phyloP scores from a whole-genome alignment of 805 yeast genomes.

The Cyberlindnera euphorbiiphila region DNA sequence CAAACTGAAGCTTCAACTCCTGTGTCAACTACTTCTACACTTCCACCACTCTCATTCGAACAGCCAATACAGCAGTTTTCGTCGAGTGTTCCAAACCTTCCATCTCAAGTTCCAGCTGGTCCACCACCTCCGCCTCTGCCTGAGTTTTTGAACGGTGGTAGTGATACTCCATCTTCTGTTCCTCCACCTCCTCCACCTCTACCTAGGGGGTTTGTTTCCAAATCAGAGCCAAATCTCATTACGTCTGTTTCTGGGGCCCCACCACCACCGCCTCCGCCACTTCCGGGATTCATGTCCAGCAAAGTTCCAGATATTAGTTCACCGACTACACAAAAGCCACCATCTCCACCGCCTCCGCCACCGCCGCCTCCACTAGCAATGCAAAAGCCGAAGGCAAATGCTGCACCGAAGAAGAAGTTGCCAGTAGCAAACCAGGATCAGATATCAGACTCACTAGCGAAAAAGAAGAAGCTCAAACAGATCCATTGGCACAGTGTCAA shows the following conservation, averaged over 20 bases:
- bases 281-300: slow-evolving; percentile 8
- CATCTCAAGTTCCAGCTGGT: neutral
- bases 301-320: slow-evolving; percentile 1
- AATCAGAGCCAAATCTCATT: slow-evolving; percentile 1
- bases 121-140: slow-evolving; percentile 5
- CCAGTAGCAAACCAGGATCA: slow-evolving; percentile 7
- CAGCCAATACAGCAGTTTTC: slow-evolving; percentile 1
- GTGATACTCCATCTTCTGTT: neutral
- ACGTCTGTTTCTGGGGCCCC: neutral
- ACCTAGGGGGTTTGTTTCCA: slow-evolving; percentile 1
- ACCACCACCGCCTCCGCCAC: slow-evolving; percentile 9
- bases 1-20: no score
- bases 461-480: slow-evolving; percentile 71
- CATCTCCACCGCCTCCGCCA: slow-evolving; percentile 10
- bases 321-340: neutral
- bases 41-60: neutral
- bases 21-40: neutral
- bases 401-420: neutral
- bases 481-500: slow-evolving; percentile 91
- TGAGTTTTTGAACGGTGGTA: neutral
- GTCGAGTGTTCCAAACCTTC: neutral
- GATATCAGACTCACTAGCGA: slow-evolving; percentile 10
- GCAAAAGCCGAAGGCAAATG: slow-evolving; percentile 14
- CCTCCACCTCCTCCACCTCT: slow-evolving; percentile 10
- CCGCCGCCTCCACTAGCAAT: slow-evolving; percentile 30